Conservation (phyloP, 2,329 filamentous ascomycete genomes). For the Pseudonectria buxi region DNA sequence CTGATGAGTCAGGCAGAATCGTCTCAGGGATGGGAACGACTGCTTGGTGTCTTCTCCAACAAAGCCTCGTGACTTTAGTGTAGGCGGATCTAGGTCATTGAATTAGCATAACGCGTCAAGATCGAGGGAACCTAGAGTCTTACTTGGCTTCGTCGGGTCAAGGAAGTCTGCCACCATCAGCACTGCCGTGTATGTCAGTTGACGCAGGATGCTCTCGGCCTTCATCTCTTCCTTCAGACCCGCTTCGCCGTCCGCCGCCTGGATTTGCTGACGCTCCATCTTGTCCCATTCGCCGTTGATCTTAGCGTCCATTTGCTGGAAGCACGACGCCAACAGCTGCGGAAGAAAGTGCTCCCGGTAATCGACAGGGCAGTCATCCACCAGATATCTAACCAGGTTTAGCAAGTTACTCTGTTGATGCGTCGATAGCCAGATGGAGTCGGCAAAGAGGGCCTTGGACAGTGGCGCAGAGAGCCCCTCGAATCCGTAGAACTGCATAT, state of each 20-base stretch:
- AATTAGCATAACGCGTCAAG: slow-evolving; percentile 8
- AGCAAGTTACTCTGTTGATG: slow-evolving; percentile 93
- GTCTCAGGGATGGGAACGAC: slow-evolving; percentile 57
- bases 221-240: slow-evolving; percentile 92
- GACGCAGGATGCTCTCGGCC: slow-evolving; percentile 86
- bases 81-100: slow-evolving; percentile 24
- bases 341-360: slow-evolving; percentile 76
- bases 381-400: slow-evolving; percentile 79
- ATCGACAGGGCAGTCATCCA: slow-evolving; percentile 83
- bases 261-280: slow-evolving; percentile 56
- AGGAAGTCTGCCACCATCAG: slow-evolving; percentile 87
- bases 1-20: slow-evolving; percentile 74
- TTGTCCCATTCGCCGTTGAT: slow-evolving; percentile 81
- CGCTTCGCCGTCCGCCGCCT: slow-evolving; percentile 66
- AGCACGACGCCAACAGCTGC: slow-evolving; percentile 73
- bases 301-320: slow-evolving; percentile 80
- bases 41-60: slow-evolving; percentile 23
- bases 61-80: slow-evolving; percentile 20
- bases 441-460: slow-evolving; percentile 74
- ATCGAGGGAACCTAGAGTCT: slow-evolving; percentile 16
- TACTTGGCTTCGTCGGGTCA: slow-evolving; percentile 64
- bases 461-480: slow-evolving; percentile 74
- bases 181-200: slow-evolving; percentile 86
- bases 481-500: slow-evolving; percentile 87
- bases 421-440: slow-evolving; percentile 75